Conservation (phyloP, 129 eudicot species). For the Cynara cardunculus region DNA sequence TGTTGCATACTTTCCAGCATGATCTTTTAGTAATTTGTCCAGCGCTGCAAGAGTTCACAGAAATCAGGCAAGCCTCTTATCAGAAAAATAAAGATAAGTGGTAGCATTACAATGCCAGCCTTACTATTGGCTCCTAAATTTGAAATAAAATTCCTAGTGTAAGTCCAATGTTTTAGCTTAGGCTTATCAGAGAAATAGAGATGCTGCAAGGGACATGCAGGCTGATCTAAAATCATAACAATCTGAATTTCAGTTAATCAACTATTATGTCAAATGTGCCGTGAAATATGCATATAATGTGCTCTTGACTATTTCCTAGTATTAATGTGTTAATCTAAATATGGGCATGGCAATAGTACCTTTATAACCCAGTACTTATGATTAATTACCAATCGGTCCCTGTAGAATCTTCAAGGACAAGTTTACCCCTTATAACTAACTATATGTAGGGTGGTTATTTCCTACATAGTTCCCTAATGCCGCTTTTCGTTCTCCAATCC, state of each 20-base stretch:
- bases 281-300: background rate
- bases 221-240: background rate
- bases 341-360: background rate
- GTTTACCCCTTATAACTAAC: background rate
- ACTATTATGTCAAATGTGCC: background rate
- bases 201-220: background rate
- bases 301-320: background rate
- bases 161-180: background rate
- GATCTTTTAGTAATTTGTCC: conserved; percentile 37
- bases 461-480: background rate
- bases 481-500: background rate
- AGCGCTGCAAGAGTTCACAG: conserved; percentile 34
- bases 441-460: background rate
- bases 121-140: background rate
- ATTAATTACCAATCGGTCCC: background rate
- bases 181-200: background rate
- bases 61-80: conserved; percentile 6
- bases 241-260: background rate
- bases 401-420: background rate
- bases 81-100: background rate
- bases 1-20: conserved; percentile 57
- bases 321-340: too few relatives aligned
- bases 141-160: background rate
- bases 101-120: background rate
- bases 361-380: background rate